These are phyloP conservation scores for Ogataea pilisensis DNA, from an alignment of 805 yeast genomes.

Conservation along the genomic window DNA sequence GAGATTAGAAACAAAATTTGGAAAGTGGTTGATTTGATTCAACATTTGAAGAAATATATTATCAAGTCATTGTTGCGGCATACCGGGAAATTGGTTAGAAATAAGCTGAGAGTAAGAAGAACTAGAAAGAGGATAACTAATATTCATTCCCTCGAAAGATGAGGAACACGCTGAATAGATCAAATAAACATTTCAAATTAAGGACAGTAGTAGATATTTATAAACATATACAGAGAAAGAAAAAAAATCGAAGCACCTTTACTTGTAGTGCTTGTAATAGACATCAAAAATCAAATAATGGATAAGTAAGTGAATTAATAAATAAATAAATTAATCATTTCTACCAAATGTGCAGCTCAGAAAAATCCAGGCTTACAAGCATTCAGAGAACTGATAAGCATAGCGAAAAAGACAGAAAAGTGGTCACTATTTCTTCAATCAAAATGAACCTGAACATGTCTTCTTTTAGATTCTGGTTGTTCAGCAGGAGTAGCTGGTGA, in stretches of 20 bases:
- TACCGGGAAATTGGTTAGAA: slow-evolving; percentile 75
- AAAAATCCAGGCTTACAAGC: too few species aligned
- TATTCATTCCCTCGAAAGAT: background rate
- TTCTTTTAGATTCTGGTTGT: slow-evolving; percentile 24
- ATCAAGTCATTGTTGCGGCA: slow-evolving; percentile 55
- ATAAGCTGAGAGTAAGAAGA: slow-evolving; percentile 44
- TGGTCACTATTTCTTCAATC: slow-evolving; percentile 8
- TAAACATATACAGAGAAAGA: too few species aligned
- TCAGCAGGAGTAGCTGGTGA: slow-evolving; percentile 20
- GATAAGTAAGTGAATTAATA: too few species aligned
- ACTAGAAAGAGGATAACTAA: slow-evolving; percentile 10
- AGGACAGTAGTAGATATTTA: too few species aligned
- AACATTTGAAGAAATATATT: slow-evolving; percentile 59
- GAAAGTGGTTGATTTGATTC: slow-evolving; percentile 65
- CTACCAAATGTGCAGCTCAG: too few species aligned
- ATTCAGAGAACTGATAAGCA: background rate
- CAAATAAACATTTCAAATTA: too few species aligned
- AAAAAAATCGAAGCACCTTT: too few species aligned
- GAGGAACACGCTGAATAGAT: background rate
- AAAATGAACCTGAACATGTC: slow-evolving; percentile 33
- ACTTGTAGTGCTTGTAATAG: too few species aligned
- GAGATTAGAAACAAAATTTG: slow-evolving; percentile 59
- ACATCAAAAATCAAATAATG: too few species aligned
- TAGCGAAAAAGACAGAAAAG: background rate
- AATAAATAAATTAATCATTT: too few species aligned